A percentile compares a stretch with the other conserved stretches of the same genome.
Conservation (phyloP, 2,329 filamentous ascomycete genomes). For the Dactylonectria macrodidyma region DNA sequence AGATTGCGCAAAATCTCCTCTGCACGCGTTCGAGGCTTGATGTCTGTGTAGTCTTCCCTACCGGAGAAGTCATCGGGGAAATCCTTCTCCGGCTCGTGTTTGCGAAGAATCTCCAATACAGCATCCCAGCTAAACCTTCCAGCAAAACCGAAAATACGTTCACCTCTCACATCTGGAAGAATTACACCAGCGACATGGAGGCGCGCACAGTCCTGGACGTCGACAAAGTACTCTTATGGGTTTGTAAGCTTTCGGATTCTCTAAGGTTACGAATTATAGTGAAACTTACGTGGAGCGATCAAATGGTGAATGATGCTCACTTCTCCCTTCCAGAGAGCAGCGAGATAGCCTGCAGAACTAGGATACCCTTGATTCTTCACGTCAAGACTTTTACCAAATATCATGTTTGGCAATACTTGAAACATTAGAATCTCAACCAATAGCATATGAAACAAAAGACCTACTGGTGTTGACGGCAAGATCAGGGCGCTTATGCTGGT, state of each 20-base stretch:
- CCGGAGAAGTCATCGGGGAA: slow-evolving; percentile 45
- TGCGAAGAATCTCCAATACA: slow-evolving; percentile 50
- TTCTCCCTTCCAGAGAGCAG: slow-evolving; percentile 41
- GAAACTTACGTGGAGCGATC: slow-evolving; percentile 22
- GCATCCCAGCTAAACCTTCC: slow-evolving; percentile 62
- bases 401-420: slow-evolving; percentile 48
- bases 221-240: slow-evolving; percentile 58
- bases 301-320: slow-evolving; percentile 9
- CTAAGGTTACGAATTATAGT: too few species aligned
- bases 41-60: slow-evolving; percentile 20
- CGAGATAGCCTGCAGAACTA: slow-evolving; percentile 40
- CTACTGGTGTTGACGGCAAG: slow-evolving; percentile 46
- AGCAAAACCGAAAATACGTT: slow-evolving; percentile 70
- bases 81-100: slow-evolving; percentile 33
- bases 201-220: slow-evolving; percentile 64
- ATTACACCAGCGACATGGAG: slow-evolving; percentile 68
- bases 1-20: slow-evolving; percentile 10
- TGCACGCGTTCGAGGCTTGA: slow-evolving; percentile 6
- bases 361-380: slow-evolving; percentile 37
- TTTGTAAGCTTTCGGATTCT: too few species aligned
- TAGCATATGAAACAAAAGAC: too few species aligned
- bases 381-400: slow-evolving; percentile 44
- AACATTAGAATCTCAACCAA: background rate
- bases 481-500: slow-evolving; percentile 41
- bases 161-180: slow-evolving; percentile 58